Evolutionary conservation across 2,329 filamentous ascomycete species (phyloP).

Genomic region (Aspergillus phoenicis): DNA sequence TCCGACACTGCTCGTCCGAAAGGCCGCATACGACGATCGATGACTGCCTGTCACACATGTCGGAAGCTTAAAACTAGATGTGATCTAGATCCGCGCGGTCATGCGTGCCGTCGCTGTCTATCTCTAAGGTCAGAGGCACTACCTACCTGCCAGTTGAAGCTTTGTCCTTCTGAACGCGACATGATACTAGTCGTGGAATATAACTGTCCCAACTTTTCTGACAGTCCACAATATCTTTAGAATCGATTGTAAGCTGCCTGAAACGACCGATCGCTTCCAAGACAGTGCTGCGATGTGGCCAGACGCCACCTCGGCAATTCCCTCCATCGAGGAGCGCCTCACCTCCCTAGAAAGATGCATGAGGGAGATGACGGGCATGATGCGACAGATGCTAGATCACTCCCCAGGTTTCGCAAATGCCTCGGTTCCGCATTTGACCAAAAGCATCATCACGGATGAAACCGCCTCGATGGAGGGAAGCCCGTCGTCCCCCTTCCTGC

Average conservation of each 20-base stretch:
- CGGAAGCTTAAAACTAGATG: constrained; percentile 43
- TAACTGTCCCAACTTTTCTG: not conserved
- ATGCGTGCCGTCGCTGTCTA: constrained; percentile 40
- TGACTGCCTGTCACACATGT: constrained; percentile 42
- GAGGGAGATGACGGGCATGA: constrained; percentile 38
- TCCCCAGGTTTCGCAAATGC: constrained; percentile 24
- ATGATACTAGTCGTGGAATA: not conserved
- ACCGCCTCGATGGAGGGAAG: constrained; percentile 24
- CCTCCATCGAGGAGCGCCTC: constrained; percentile 38
- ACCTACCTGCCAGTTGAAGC: not conserved
- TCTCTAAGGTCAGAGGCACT: constrained; percentile 33
- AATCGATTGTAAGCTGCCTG: constrained; percentile 39
- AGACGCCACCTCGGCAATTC: constrained; percentile 33
- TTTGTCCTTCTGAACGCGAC: not conserved
- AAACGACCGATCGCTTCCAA: constrained; percentile 37
- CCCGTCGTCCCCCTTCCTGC: constrained; percentile 24
- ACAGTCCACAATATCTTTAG: constrained; percentile 23
- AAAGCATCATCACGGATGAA: constrained; percentile 30
- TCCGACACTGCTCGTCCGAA: constrained; percentile 30
- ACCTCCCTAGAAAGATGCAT: constrained; percentile 36
- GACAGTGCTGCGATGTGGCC: constrained; percentile 35
- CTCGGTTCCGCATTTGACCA: constrained; percentile 21
- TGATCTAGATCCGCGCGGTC: constrained; percentile 38
- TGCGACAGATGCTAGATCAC: constrained; percentile 36
- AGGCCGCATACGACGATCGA: constrained; percentile 39